These are phyloP conservation scores for Cystofilobasidium macerans DNA, from an alignment of 768 basidiomycete genomes.

Conservation along the genomic window DNA sequence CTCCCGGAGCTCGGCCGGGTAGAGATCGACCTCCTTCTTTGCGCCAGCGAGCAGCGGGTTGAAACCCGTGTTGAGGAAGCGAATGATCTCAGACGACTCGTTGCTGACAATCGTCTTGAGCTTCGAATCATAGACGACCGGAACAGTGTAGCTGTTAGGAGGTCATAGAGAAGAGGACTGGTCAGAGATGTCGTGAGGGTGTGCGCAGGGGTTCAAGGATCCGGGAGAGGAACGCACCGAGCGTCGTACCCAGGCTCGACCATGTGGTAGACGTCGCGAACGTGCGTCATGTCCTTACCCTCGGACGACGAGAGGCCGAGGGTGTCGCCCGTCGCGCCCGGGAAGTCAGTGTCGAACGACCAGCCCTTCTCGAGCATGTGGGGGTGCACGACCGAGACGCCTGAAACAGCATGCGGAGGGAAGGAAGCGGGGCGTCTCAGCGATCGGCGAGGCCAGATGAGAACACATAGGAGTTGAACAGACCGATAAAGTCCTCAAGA, in stretches of 20 bases:
- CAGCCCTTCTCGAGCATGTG: conserved; percentile 73
- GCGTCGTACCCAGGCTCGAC: conserved; percentile 33
- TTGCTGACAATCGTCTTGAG: conserved; percentile 81
- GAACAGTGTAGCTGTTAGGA: conserved; percentile 34
- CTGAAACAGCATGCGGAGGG: conserved; percentile 39
- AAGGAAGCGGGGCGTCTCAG: neutral
- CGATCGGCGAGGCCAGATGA: neutral
- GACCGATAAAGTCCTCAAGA: conserved; percentile 69
- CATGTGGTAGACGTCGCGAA: conserved; percentile 76
- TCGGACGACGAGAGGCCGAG: conserved; percentile 45
- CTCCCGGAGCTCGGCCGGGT: conserved; percentile 57
- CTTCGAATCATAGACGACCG: conserved; percentile 89
- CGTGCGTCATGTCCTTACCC: conserved; percentile 41
- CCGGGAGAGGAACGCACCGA: neutral
- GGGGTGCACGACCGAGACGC: conserved; percentile 71
- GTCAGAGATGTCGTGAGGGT: neutral
- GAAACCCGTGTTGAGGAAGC: conserved; percentile 80
- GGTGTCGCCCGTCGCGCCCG: conserved; percentile 65
- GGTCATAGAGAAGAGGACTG: neutral
- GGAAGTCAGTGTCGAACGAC: conserved; percentile 62
- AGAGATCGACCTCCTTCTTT: conserved; percentile 55
- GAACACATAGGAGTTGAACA: conserved; percentile 35
- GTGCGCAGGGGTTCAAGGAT: neutral
- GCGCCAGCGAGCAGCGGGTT: conserved; percentile 54
- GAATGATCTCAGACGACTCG: conserved; percentile 79